Evolutionary conservation across 2,329 filamentous ascomycete species (phyloP).

Genomic region (Fusarium nurragi): DNA sequence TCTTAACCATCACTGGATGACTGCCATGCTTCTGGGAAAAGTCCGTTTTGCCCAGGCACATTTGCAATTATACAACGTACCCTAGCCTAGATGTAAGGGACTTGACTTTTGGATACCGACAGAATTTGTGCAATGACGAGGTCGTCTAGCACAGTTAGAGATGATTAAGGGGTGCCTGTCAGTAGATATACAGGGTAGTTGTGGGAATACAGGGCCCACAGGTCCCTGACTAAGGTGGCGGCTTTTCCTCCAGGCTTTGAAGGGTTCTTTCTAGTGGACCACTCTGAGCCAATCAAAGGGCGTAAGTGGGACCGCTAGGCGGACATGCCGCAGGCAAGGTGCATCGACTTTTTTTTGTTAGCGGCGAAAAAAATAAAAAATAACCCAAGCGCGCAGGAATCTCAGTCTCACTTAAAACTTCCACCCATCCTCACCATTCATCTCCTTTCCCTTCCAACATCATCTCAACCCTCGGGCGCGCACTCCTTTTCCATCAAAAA

Average conservation of each 20-base stretch:
- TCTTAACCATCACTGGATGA: too few relatives aligned
- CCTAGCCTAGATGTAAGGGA: too few relatives aligned
- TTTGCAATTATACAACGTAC: too few relatives aligned
- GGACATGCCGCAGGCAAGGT: constrained; percentile 40
- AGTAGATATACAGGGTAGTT: constrained; percentile 16
- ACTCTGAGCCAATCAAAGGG: background rate
- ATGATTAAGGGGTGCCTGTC: too few relatives aligned
- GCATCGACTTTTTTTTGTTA: constrained; percentile 39
- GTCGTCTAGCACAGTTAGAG: too few relatives aligned
- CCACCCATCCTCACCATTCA: constrained; percentile 40
- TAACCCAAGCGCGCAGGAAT: constrained; percentile 38
- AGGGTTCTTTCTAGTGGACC: constrained; percentile 14
- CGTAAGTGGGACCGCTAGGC: background rate
- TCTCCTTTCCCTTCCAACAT: constrained; percentile 36
- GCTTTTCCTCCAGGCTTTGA: constrained; percentile 8
- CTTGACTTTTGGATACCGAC: too few relatives aligned
- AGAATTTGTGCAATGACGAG: too few relatives aligned
- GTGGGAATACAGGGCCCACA: background rate
- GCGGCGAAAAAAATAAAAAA: constrained; percentile 45
- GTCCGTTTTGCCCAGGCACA: too few relatives aligned
- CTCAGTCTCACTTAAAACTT: constrained; percentile 41
- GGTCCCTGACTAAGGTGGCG: constrained; percentile 27
- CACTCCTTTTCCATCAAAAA: constrained; percentile 44
- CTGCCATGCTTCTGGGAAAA: too few relatives aligned
- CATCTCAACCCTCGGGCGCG: constrained; percentile 44